Evolutionary conservation across 805 yeast species (phyloP).

Genomic region (Candida ponderosae): DNA sequence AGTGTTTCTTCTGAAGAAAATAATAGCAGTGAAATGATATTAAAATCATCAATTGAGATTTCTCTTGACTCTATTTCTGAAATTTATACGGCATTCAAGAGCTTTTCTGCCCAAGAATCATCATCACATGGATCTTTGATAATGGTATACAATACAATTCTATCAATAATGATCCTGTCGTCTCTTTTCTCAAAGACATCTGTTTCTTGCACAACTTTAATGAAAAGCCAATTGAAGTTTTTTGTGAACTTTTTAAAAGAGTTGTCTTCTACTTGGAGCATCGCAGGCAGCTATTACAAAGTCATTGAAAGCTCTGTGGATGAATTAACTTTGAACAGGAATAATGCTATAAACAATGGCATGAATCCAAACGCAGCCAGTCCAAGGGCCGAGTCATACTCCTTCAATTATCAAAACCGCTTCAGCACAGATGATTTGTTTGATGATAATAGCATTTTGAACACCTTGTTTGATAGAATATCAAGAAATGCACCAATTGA

Average conservation of each 20-base stretch:
- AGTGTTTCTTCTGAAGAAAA: no score
- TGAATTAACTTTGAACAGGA: no score
- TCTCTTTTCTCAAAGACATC: slow-evolving; percentile 22
- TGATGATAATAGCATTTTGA: no score
- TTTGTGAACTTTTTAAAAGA: slow-evolving; percentile 33
- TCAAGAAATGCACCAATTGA: no score
- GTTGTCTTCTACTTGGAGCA: slow-evolving; percentile 38
- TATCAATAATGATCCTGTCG: slow-evolving; percentile 35
- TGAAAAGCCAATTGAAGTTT: slow-evolving; percentile 24
- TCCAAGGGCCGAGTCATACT: no score
- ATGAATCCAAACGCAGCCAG: no score
- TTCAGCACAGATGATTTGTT: no score
- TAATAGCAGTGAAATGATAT: not conserved
- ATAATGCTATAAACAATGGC: no score
- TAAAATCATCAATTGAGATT: slow-evolving; percentile 23
- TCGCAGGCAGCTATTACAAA: slow-evolving; percentile 37
- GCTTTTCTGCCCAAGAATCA: slow-evolving; percentile 32
- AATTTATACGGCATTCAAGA: slow-evolving; percentile 28
- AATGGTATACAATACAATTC: slow-evolving; percentile 36
- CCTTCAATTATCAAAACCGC: no score
- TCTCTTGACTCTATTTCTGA: slow-evolving; percentile 35
- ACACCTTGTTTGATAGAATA: no score
- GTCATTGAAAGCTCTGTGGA: slow-evolving; percentile 21
- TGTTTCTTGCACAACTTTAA: slow-evolving; percentile 3
- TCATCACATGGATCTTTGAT: slow-evolving; percentile 34